phyloP scores from a whole-genome alignment of 768 basidiomycete species.

The Trametopsis cervina region DNA sequence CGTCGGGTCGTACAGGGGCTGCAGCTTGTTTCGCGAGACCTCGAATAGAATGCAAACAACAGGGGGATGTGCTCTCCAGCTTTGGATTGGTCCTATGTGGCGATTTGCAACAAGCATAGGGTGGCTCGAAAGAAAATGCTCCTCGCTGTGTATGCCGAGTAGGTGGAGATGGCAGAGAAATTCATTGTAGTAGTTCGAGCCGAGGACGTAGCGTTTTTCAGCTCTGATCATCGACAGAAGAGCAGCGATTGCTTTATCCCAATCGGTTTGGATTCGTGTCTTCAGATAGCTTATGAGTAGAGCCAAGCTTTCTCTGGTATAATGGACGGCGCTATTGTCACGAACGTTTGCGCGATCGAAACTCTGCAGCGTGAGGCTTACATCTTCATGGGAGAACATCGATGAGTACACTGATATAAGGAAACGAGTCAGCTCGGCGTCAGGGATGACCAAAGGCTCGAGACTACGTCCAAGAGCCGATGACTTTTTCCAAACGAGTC shows the following conservation, averaged over 20 bases:
- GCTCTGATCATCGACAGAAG: conserved; percentile 24
- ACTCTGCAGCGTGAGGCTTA: conserved; percentile 6
- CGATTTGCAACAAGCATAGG: background rate
- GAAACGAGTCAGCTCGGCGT: conserved; percentile 28
- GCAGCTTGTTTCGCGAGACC: conserved; percentile 29
- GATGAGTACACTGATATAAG: conserved; percentile 36
- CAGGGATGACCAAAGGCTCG: conserved; percentile 6
- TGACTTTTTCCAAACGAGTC: conserved; percentile 32
- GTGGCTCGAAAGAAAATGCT: conserved; percentile 9
- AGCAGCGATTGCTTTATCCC: conserved; percentile 34
- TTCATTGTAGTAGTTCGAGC: conserved; percentile 36
- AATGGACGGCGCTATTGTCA: conserved; percentile 29
- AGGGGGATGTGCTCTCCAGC: conserved; percentile 27
- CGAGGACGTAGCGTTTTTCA: conserved; percentile 22
- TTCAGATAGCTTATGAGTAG: conserved; percentile 30
- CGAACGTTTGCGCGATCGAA: background rate
- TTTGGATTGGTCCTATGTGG: conserved; percentile 8
- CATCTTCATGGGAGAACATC: conserved; percentile 38
- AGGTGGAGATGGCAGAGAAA: conserved; percentile 38
- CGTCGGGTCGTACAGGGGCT: conserved; percentile 20
- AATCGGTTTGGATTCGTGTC: conserved; percentile 34
- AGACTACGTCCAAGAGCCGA: conserved; percentile 1
- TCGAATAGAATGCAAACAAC: conserved; percentile 30
- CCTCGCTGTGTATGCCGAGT: conserved; percentile 30
- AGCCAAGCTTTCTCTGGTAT: conserved; percentile 42